These are phyloP conservation scores for Lachnellula occidentalis DNA, from an alignment of 2,329 filamentous ascomycete genomes.

Conservation along the genomic window DNA sequence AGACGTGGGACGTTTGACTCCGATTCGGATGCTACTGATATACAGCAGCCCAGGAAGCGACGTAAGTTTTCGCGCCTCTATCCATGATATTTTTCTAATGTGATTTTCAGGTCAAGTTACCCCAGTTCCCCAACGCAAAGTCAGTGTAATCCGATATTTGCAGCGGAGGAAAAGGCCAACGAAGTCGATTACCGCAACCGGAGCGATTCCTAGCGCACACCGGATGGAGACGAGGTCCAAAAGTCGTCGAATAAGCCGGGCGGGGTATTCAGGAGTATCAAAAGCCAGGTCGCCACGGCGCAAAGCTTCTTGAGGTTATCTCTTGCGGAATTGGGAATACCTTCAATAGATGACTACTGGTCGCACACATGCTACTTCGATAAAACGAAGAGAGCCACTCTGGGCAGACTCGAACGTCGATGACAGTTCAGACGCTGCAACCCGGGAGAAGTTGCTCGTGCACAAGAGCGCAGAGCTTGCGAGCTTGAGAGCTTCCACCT, in stretches of 20 bases:
- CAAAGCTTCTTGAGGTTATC: conserved; percentile 1
- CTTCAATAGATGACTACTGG: neutral
- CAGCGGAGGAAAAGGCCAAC: neutral
- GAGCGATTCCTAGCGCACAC: neutral
- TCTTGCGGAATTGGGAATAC: neutral
- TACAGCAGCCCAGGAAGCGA: conserved; percentile 1
- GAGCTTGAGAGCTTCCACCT: too few relatives aligned
- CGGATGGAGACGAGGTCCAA: conserved; percentile 10
- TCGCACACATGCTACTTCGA: too few relatives aligned
- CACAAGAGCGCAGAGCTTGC: too few relatives aligned
- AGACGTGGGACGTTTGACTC: conserved; percentile 4
- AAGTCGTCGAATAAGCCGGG: neutral
- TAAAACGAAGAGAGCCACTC: too few relatives aligned
- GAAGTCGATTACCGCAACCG: neutral
- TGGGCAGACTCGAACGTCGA: neutral
- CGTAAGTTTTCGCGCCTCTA: neutral
- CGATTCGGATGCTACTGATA: conserved; percentile 2
- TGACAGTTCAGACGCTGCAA: neutral
- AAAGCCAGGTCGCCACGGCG: conserved; percentile 1
- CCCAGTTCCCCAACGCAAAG: neutral
- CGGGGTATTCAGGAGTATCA: neutral
- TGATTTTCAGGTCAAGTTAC: conserved; percentile 3
- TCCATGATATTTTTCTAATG: neutral
- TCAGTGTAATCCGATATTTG: neutral
- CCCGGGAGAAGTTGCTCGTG: neutral